Conservation (phyloP, 2,329 filamentous ascomycete genomes). For the Cercospora nicotianae region DNA sequence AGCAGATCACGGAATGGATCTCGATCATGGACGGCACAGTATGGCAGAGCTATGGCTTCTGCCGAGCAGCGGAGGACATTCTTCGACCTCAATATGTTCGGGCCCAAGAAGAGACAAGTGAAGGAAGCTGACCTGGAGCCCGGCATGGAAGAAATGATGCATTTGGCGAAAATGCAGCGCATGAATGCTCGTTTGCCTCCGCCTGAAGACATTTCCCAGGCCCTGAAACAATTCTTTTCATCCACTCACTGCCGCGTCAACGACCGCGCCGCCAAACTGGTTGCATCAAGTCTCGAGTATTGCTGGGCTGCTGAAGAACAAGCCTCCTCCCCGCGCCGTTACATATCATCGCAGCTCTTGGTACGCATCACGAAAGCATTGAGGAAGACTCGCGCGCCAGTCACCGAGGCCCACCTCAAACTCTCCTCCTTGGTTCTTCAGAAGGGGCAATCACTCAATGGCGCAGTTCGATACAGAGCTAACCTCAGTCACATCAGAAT, state of each 20-base stretch:
- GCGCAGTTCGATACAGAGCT: neutral
- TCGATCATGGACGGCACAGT: neutral
- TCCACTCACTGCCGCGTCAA: constrained; percentile 56
- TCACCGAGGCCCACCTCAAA: neutral
- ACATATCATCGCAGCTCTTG: neutral
- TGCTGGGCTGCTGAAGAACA: constrained; percentile 39
- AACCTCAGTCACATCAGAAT: neutral
- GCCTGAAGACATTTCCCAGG: constrained; percentile 61
- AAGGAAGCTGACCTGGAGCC: constrained; percentile 66
- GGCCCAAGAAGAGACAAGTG: constrained; percentile 57
- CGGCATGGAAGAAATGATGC: constrained; percentile 70
- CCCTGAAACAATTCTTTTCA: constrained; percentile 65
- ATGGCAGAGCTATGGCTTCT: neutral
- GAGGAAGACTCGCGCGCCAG: neutral
- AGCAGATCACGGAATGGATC: neutral
- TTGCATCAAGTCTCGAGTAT: constrained; percentile 61
- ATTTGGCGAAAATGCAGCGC: constrained; percentile 63
- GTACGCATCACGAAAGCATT: neutral
- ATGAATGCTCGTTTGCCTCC: constrained; percentile 66
- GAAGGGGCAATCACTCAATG: neutral
- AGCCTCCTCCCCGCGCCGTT: neutral
- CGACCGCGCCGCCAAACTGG: constrained; percentile 65
- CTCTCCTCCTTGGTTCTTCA: neutral
- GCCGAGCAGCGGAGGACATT: constrained; percentile 54
- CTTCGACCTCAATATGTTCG: constrained; percentile 59